These are phyloP conservation scores for Aschersonia sp. DNA, from an alignment of 2,329 filamentous ascomycete genomes.

Conservation along the genomic window DNA sequence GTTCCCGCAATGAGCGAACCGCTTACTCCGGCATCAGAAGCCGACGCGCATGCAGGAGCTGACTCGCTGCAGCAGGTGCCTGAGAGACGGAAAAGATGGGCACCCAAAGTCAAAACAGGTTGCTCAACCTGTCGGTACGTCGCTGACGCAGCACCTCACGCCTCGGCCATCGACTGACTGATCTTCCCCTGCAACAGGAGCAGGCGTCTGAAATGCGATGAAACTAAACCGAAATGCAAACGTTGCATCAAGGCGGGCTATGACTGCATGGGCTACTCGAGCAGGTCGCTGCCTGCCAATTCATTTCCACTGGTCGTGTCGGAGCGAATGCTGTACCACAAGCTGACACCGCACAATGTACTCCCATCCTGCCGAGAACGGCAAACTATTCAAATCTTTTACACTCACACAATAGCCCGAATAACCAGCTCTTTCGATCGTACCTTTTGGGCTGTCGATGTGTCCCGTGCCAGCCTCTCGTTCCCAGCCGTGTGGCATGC, in stretches of 20 bases:
- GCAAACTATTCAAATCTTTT: not conserved
- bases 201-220: conserved; percentile 9
- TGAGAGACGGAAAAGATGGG: not conserved
- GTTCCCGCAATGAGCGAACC: not conserved
- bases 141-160: not conserved
- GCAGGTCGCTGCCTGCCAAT: not conserved
- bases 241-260: conserved; percentile 7
- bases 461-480: not conserved
- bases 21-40: not conserved
- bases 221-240: conserved; percentile 4
- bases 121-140: not conserved
- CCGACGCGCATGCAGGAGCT: not conserved
- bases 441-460: not conserved
- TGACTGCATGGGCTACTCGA: conserved; percentile 6
- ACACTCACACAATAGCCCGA: not conserved
- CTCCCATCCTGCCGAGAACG: not conserved
- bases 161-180: not conserved
- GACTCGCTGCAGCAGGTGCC: not conserved
- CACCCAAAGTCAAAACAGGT: not conserved
- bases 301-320: not conserved
- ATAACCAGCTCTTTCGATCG: not conserved
- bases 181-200: not conserved
- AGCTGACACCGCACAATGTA: not conserved
- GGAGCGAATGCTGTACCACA: not conserved
- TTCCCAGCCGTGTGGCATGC: not conserved